Evolutionary conservation across 2,329 filamentous ascomycete genomes (phyloP).

Genomic region (Rhynchosporium graminicola): DNA sequence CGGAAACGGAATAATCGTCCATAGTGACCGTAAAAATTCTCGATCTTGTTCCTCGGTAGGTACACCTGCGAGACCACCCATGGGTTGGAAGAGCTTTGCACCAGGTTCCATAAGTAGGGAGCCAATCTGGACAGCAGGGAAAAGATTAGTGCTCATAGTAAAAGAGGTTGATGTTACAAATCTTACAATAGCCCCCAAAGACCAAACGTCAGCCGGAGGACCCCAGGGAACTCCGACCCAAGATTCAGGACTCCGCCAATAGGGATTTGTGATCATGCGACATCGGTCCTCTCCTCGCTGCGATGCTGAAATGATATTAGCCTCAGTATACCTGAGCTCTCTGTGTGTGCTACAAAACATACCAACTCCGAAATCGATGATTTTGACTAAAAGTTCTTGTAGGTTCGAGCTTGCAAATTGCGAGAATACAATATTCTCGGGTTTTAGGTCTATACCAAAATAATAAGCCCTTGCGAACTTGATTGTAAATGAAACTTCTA

Average conservation of each 20-base stretch:
- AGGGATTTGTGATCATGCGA: slow-evolving; percentile 21
- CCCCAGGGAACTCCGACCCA: slow-evolving; percentile 22
- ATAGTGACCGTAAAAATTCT: slow-evolving; percentile 18
- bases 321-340: neutral
- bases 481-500: neutral
- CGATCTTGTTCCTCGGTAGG: slow-evolving; percentile 18
- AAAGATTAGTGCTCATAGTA: slow-evolving; percentile 9
- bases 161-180: slow-evolving; percentile 12
- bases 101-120: slow-evolving; percentile 24
- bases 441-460: slow-evolving; percentile 18
- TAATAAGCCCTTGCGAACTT: neutral
- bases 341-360: slow-evolving; percentile 15
- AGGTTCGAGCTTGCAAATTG: slow-evolving; percentile 2
- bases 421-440: slow-evolving; percentile 21
- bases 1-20: slow-evolving; percentile 18
- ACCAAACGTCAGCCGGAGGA: slow-evolving; percentile 20
- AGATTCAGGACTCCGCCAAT: slow-evolving; percentile 24
- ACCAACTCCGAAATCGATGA: slow-evolving; percentile 23
- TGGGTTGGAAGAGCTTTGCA: slow-evolving; percentile 22
- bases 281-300: slow-evolving; percentile 11
- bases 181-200: slow-evolving; percentile 24
- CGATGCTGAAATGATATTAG: slow-evolving; percentile 18
- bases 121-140: slow-evolving; percentile 17
- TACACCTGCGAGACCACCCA: slow-evolving; percentile 18
- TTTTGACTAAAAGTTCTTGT: slow-evolving; percentile 15